These are phyloP conservation scores for Panicum hallii DNA, from an alignment of 202 grass and related monocot species.

Conservation along the genomic window DNA sequence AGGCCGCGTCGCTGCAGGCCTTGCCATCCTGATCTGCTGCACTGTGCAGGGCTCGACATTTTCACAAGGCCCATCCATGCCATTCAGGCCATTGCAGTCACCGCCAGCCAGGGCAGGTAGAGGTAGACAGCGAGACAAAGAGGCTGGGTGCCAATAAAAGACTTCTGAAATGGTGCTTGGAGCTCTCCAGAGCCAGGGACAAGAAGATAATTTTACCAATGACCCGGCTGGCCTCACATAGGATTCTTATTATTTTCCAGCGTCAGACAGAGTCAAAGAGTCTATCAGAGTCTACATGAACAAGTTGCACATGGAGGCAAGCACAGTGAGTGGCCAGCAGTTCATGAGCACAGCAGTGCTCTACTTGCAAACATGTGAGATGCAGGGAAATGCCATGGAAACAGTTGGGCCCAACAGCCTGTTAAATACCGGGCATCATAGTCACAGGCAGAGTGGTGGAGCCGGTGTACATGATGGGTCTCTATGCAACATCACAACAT, in stretches of 20 bases:
- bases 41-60: not conserved
- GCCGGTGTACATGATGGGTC: conserved; percentile 41
- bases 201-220: not conserved
- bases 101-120: too few relatives aligned
- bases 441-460: conserved; percentile 34
- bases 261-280: conserved; percentile 9
- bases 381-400: conserved; percentile 19
- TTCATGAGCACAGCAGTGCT: not conserved
- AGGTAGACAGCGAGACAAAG: not conserved
- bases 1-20: not conserved
- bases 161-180: conserved; percentile 5
- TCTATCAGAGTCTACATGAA: conserved; percentile 6
- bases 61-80: conserved; percentile 13
- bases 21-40: not conserved
- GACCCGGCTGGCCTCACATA: not conserved
- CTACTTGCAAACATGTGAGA: conserved; percentile 22
- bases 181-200: not conserved
- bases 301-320: conserved; percentile 30
- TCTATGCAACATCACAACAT: conserved; percentile 33
- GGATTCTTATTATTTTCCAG: conserved; percentile 33
- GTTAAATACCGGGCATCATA: conserved; percentile 38
- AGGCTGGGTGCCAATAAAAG: conserved; percentile 40
- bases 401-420: conserved; percentile 29
- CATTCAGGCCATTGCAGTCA: not conserved
- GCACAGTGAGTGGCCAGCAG: not conserved